Percentiles rank a stretch among this genome's conserved stretches.
Conservation (phyloP, 2,329 filamentous ascomycete genomes). For the Xylaria sp. region DNA sequence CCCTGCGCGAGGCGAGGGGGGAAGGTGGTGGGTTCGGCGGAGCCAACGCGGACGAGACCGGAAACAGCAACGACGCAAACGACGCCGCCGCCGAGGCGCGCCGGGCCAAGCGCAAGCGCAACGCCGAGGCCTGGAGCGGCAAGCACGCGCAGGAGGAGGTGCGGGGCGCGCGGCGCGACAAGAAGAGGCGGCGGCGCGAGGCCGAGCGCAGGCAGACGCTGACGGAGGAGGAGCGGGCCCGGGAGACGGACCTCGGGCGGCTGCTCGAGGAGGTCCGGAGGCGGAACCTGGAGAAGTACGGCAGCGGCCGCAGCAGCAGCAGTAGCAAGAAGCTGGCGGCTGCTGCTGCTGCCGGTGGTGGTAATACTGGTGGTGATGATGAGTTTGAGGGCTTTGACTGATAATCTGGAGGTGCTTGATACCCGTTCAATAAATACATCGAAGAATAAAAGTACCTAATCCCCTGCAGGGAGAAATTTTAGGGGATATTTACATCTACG, state of each 20-base stretch:
- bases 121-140: conserved; percentile 73
- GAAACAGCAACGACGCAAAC: conserved; percentile 33
- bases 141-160: conserved; percentile 68
- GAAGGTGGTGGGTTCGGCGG: too few relatives aligned
- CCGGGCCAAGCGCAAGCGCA: conserved; percentile 58
- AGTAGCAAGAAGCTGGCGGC: conserved; percentile 8
- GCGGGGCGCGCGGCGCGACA: conserved; percentile 64
- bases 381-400: conserved; percentile 65
- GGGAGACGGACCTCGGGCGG: conserved; percentile 63
- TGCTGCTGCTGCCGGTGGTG: conserved; percentile 15
- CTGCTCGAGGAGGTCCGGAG: conserved; percentile 67
- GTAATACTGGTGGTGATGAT: conserved; percentile 40
- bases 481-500: not conserved
- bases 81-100: conserved; percentile 44
- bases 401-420: conserved; percentile 1
- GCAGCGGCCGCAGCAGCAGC: conserved; percentile 33
- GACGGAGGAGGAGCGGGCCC: conserved; percentile 69
- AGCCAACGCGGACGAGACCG: conserved; percentile 45
- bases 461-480: too few relatives aligned
- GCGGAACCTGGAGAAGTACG: conserved; percentile 53
- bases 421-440: not conserved
- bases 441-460: too few relatives aligned
- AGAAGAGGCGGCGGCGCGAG: conserved; percentile 65
- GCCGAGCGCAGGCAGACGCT: conserved; percentile 64
- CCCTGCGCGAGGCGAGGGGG: conserved; percentile 51